Base-by-base conservation (phyloP, 139 green algal species). In the Chara braunii region DNA sequence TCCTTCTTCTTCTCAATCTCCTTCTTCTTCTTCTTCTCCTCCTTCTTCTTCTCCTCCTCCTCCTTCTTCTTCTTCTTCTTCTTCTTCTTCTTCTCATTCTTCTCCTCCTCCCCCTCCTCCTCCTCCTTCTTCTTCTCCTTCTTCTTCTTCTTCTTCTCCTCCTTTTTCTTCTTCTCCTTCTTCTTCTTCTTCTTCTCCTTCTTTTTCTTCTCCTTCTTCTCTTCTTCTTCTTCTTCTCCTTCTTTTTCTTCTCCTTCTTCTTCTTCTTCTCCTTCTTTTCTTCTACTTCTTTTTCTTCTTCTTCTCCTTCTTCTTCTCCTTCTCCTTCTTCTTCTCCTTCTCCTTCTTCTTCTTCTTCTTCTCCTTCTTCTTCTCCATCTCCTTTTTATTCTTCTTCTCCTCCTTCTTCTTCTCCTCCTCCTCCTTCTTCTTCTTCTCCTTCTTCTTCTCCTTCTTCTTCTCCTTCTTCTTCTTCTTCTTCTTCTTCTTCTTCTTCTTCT, bases 401-500 rank as follows among this genome's bases (percentile, higher is more conserved):
- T 57, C 34, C 48, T 57, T 57, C 34, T 9, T 11, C 11, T 57
- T 57, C 34, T 8, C 11, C 34, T 57, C 34, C 48, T 57, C 34
- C 34, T 9, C 11, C 34, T 9, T 57, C 34, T 28, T 57, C 34
- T 57, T 23, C 48, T 57, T 11, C 48, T 11, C 48, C 34, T 11
- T 57, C 34, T 11, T 57, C 34, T 11, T 26, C 48, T 11, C 11
- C 11, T 28, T 57, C 34, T 57, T 8, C 11, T 11, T 57, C 34
- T 57, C 18, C 18, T 18, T 48, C 18, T 48, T 48, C 18, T 8
- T 48, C 40, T 48, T 48, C 50, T 59, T 59, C 50, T 45, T 56
- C 50, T 59, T 45, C n/a, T 59, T 59, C 14, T 59, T 45, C 50
- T 45, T 59, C n/a, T 45, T 59, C 18, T 59, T 59, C 18, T 59